A percentile compares a stretch with the other conserved stretches of the same genome.
Conservation (phyloP, 371 early-diverging fungal genomes). For the Mucor racemosus region DNA sequence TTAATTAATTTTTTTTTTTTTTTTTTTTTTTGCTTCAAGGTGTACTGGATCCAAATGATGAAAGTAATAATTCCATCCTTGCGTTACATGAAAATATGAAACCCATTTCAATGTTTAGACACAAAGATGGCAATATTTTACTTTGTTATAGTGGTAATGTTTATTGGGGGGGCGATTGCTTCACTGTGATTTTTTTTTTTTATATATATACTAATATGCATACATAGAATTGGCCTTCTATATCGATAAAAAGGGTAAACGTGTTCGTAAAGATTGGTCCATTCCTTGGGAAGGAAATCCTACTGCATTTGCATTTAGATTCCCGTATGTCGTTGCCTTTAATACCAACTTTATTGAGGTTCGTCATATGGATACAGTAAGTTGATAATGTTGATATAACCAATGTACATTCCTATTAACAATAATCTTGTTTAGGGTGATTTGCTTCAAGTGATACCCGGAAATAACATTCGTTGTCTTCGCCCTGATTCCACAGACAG, state of each 20-base stretch:
- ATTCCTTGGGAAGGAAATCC: slow-evolving; percentile 81
- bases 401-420: not conserved
- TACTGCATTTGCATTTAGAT: slow-evolving; percentile 72
- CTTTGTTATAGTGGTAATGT: slow-evolving; percentile 81
- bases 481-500: slow-evolving; percentile 55
- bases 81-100: slow-evolving; percentile 41
- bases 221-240: slow-evolving; percentile 84
- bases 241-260: slow-evolving; percentile 79
- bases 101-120: slow-evolving; percentile 87
- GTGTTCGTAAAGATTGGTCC: slow-evolving; percentile 74
- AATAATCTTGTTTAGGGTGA: slow-evolving; percentile 42
- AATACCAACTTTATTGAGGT: slow-evolving; percentile 88
- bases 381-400: not conserved
- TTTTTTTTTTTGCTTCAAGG: slow-evolving; percentile 26
- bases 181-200: no score
- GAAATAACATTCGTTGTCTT: slow-evolving; percentile 64
- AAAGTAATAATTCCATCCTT: slow-evolving; percentile 34
- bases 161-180: no score
- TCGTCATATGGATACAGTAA: slow-evolving; percentile 76
- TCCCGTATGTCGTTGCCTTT: slow-evolving; percentile 89
- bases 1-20: not conserved
- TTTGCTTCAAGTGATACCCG: slow-evolving; percentile 67
- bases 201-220: no score
- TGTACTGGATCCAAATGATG: slow-evolving; percentile 54
- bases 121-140: slow-evolving; percentile 77